A percentile compares a stretch with the other conserved stretches of the same genome.
Conservation (phyloP, 148 eudicot genomes). For the Suaeda aralocaspica region DNA sequence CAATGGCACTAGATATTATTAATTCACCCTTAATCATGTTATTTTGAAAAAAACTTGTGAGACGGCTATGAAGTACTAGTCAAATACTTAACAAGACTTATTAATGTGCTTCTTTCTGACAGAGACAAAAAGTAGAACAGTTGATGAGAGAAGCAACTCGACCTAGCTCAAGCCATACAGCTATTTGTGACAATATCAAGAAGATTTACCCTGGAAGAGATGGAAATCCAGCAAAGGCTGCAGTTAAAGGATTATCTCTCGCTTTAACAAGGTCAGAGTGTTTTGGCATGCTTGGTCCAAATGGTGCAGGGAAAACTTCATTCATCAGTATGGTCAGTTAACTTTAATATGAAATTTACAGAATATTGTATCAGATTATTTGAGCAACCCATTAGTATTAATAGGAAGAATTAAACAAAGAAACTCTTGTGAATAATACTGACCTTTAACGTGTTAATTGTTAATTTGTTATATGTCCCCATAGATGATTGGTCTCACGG, state of each 20-base stretch:
- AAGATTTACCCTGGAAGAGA: slow-evolving; percentile 79
- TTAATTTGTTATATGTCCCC: not conserved
- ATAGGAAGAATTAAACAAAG: not conserved
- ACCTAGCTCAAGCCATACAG: slow-evolving; percentile 34
- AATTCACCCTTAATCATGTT: not conserved
- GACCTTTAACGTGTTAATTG: not conserved
- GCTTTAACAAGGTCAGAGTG: slow-evolving; percentile 79
- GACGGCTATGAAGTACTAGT: not conserved
- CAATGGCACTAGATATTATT: not conserved
- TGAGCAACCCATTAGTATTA: not conserved
- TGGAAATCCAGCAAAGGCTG: slow-evolving; percentile 78
- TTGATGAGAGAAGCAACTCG: slow-evolving; percentile 37
- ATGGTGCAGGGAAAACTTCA: slow-evolving; percentile 96
- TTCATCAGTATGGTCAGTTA: slow-evolving; percentile 68
- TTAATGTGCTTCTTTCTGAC: slow-evolving; percentile 7
- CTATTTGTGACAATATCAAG: slow-evolving; percentile 58
- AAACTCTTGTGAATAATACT: not conserved
- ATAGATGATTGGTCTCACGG: slow-evolving; percentile 84
- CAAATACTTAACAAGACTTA: not conserved
- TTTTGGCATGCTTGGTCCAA: slow-evolving; percentile 97
- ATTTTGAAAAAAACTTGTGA: no score
- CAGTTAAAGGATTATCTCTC: slow-evolving; percentile 81
- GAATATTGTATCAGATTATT: not conserved
- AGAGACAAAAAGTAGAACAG: slow-evolving; percentile 72
- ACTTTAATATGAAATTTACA: not conserved